Conservation (phyloP, 2,329 filamentous ascomycete species). For the Colletotrichum lentis region DNA sequence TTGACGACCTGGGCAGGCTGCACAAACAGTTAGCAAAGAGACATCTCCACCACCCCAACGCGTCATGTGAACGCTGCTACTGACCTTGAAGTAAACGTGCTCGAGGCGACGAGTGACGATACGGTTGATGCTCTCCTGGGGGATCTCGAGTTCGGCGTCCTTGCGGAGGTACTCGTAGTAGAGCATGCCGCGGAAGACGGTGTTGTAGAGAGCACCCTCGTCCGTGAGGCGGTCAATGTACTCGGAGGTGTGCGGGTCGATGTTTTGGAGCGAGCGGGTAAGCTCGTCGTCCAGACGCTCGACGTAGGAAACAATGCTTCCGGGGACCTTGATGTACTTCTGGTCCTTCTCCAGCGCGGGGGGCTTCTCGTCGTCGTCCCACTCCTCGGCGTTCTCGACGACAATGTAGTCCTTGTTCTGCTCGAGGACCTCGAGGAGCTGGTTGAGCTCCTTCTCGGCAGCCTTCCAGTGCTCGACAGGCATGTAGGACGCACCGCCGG, state of each 20-base stretch:
- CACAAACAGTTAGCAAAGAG: constrained; percentile 39
- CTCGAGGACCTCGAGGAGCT: constrained; percentile 81
- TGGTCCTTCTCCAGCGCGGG: constrained; percentile 77
- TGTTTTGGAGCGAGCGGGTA: constrained; percentile 93
- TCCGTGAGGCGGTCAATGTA: constrained; percentile 96
- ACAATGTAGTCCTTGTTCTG: constrained; percentile 82
- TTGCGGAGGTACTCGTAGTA: constrained; percentile 86
- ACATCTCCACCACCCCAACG: background rate
- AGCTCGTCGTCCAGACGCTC: constrained; percentile 98
- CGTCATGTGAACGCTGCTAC: constrained; percentile 37
- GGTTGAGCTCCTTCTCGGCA: constrained; percentile 84
- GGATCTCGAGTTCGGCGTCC: constrained; percentile 72
- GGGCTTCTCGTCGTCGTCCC: constrained; percentile 97
- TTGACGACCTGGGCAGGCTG: constrained; percentile 88
- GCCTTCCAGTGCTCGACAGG: constrained; percentile 96
- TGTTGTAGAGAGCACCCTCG: constrained; percentile 88
- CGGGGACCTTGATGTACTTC: constrained; percentile 87
- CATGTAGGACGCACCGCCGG: constrained; percentile 82
- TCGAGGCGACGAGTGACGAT: constrained; percentile 93
- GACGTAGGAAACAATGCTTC: constrained; percentile 91
- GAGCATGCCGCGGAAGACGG: constrained; percentile 85
- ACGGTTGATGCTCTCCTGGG: constrained; percentile 90
- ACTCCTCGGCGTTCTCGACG: constrained; percentile 92
- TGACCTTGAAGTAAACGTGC: constrained; percentile 97
- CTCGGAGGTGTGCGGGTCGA: constrained; percentile 97